Evolutionary conservation across 805 yeast genomes (phyloP), one percentile per base, ranked within the genome.

Genomic region (Candida methanosorbosa): DNA sequence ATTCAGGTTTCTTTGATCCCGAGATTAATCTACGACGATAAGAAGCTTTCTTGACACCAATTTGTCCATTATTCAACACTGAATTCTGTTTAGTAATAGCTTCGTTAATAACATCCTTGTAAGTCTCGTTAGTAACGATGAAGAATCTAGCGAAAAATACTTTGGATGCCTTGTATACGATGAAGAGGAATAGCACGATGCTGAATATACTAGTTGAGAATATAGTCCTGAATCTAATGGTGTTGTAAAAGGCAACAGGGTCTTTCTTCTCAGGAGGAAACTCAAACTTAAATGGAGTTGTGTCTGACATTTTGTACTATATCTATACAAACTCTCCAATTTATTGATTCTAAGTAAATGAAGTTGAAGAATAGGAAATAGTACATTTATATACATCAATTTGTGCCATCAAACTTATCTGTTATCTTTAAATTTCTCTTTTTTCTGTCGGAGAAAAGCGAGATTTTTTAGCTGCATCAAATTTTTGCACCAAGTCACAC

Each of bases 1-100:
- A 37, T 19, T 48, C 49, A 12, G 66, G 64, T 32, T 47, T 50
- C 11, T 30, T 27, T 12, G 54, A 40, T 4, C 56, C 64, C 22
- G 58, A 35, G 9, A 60, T 44, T 14, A 60, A 34, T 23, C 66
- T 33, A 32, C 64, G 39, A 31, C 64, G 38, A 18, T 44, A 38
- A 29, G 48, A 35, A 2, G 63, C 41, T 7, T 32, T 33, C 31
- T 55, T 54, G 9, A 46, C 16, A 15, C 61, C 62, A 30, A 56
- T 28, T 30, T 38, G 37, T 2, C 47, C 28, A n/a, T 34, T 35
- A 6, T 42, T 30, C 15, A 54, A 23, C 4, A 24, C 20, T 0
- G 59, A 59, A 20, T 35, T 39, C 2, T 39, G 34, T 27, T 27
- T 40, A 16, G 40, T 39, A 36, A 46, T 35, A 12, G 52, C 54